Evolutionary conservation across 2,329 filamentous ascomycete species (phyloP), one percentile per base, ranked within the genome.

Genomic region (Huntiella savannae): DNA sequence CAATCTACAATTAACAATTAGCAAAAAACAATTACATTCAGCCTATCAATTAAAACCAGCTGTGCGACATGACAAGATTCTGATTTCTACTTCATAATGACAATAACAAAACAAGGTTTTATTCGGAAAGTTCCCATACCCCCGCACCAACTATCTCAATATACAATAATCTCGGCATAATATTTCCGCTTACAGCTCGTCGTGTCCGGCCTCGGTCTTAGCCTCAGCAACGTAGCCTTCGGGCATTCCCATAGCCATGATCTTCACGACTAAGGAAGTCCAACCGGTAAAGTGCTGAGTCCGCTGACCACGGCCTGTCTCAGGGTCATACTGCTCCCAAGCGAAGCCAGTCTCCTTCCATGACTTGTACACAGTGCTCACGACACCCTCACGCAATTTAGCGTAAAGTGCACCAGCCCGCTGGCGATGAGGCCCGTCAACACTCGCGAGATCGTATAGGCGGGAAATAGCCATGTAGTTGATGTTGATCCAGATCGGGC

Each of bases 241-340:
- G 80, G 5, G 85, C 36, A 45, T 28, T 6, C 41, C 82, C 84
- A 98, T 88, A 40, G 77, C 76, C 86, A 96, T 94, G 54, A 98
- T 84, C 68, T 94, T 95, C 40, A 96, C 87, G 41, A 96, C 83
- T 62, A 96, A 67, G 60, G 85, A 94, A n/a, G 91, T 98, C 91
- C 91, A 98, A 43, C 91, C 91, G 0, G 91, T 95, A 60, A 98
- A 98, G 62, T 96, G 88, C 68, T 95, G 86, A 4, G 87, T 96
- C 37, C 91, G 73, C 67, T 96, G 88, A n/a, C 91, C 91, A 45
- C 74, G 73, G 40, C 91, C 91, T 3, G 84, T 93, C 55, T 94
- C 85, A 0, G 87, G 85, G 59, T 93, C 84, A 62, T 96, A 98
- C 64, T 98, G 91, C 63, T 98, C 91, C 88, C 88, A 98, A 0